These are phyloP conservation scores for Aethionema arabicum DNA, from an alignment of 345 rosid species.

Conservation along the genomic window DNA sequence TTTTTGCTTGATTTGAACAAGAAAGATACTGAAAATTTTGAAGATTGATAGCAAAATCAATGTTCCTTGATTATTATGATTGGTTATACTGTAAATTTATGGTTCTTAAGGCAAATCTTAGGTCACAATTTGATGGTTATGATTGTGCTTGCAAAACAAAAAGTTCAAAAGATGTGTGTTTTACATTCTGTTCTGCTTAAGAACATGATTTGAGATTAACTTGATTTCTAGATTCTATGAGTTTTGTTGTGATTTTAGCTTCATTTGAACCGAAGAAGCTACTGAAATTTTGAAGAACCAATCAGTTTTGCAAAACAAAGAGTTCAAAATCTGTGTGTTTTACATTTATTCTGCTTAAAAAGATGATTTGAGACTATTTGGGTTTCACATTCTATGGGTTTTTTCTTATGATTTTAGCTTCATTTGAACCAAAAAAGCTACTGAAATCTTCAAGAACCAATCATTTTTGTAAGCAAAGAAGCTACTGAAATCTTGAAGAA, in stretches of 20 bases:
- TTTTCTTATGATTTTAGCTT: not conserved
- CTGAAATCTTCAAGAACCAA: constrained; percentile 6
- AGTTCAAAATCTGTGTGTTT: not conserved
- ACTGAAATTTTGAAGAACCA: no score
- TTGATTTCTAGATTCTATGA: no score
- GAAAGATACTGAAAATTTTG: not conserved
- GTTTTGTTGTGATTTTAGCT: no score
- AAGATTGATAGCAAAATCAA: not conserved
- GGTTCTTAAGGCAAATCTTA: not conserved
- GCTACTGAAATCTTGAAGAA: no score
- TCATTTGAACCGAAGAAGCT: no score
- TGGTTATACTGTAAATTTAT: not conserved
- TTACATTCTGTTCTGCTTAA: not conserved
- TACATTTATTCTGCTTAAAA: no score
- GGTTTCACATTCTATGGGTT: constrained; percentile 1
- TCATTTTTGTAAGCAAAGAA: no score
- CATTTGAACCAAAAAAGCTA: not conserved
- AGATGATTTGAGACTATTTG: not conserved
- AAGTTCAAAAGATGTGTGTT: not conserved
- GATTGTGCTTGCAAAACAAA: not conserved
- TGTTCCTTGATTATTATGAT: not conserved
- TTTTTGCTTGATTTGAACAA: not conserved
- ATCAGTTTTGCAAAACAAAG: not conserved
- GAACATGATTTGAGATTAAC: no score
- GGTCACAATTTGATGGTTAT: not conserved